Evolutionary conservation across 2,329 filamentous ascomycete genomes (phyloP), one percentile per base, ranked within the genome.

Genomic region (Colletotrichum sp.): DNA sequence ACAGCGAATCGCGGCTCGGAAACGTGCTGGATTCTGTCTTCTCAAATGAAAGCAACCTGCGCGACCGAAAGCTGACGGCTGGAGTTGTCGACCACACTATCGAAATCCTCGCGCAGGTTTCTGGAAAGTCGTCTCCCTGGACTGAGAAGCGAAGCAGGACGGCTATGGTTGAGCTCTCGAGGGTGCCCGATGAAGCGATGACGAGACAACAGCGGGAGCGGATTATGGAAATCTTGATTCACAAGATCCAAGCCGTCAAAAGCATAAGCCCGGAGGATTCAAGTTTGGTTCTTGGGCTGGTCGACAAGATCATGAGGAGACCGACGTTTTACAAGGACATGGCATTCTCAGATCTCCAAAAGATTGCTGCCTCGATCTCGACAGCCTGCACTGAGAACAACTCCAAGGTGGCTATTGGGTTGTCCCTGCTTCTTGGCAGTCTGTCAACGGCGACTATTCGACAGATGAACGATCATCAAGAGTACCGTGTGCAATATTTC

Each of bases 321-420:
- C 85, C 89, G 1, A 90, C 88, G 0, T 90, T 90, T 72, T 89
- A 91, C 77, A 83, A 88, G 77, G 83, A 81, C 1, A 86, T 90
- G 82, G 79, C 75, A 2, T 91, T 87, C 66, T 77, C 79, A 1
- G 80, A 86, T 69, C 81, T 86, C 7, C 79, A 83, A 4, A 80
- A 81, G 7, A 76, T 84, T 11, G 85, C 85, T 3, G 80, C 85
- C 48, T 80, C 80, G 8, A 78, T 85, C 73, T 82, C 77, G 13
- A 27, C 68, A 4, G 57, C 66, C 9, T 68, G 70, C 25, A 57
- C 19, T 13, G 32, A 69, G 9, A 65, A 44, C 64, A 32, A 71
- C 71, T 70, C 76, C 3, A 66, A 9, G 13, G 59, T 63, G 4
- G 67, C 68, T 22, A 19, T 77, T 4, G 72, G 72, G 4, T 44